Base-by-base conservation (phyloP, 2,329 filamentous ascomycete genomes). In the Fusarium chlamydosporum region DNA sequence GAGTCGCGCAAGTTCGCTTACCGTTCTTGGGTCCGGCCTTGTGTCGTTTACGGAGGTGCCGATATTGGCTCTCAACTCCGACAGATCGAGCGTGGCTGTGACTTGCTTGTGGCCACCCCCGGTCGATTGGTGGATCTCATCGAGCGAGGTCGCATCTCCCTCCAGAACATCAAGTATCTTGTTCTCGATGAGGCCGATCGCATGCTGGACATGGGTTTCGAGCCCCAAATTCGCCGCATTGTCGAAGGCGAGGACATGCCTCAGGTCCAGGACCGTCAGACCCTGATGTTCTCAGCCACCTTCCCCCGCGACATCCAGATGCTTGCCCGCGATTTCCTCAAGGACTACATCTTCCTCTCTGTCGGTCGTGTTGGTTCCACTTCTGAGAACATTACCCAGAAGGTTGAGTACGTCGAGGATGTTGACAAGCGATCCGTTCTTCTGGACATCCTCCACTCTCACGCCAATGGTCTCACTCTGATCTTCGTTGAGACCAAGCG, bases 141-240 rank as follows among this genome's bases (percentile, higher is more conserved):
- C 78, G 96, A 98, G 87, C 93, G 96, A 86, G 96, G 96, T 78
- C 93, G 95, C 79, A 98, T 99, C 80, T 98, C 96, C 43, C 91
- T 99, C 57, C 89, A 91, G 82, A 97, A 97, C 88, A 99, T 99
- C 88, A 98, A 97, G 87, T 99, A 99, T 80, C 89, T 99, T 67
- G 93, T 99, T 75, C 92, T 99, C 56, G 96, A 99, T 76, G 96
- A 99, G 89, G 96, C 96, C 81, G 96, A 99, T 86, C 96, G 96
- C 81, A 99, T 99, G 96, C 88, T 99, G 87, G 96, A 99, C 88
- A 99, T 99, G 96, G 96, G 96, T 96, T 99, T 99, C 87, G 96
- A 99, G 86, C 96, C 96, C 77, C 96, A 99, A 85, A 99, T 99
- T 79, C 94, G 96, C 77, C 92, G 95, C 76, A 98, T 99, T 77